Evolutionary conservation across 1,284 basidiomycete species (phyloP).

Genomic region (Malassezia sympodialis): DNA sequence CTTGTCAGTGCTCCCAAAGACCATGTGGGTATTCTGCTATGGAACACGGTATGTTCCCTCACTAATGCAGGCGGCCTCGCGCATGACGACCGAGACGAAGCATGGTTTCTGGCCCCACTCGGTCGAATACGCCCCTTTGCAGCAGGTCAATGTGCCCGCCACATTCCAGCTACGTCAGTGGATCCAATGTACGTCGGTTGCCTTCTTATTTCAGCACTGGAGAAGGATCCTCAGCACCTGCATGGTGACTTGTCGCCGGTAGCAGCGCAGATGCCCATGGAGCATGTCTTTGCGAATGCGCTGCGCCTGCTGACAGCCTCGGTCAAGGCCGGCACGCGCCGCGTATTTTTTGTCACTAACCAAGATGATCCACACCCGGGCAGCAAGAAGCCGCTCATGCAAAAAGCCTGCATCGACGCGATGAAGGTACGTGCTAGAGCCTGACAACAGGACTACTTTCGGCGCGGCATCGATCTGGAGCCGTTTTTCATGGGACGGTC

Average conservation of each 20-base stretch:
- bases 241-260: slow-evolving; percentile 28
- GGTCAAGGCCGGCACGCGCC: slow-evolving; percentile 75
- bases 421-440: slow-evolving; percentile 7
- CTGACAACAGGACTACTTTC: slow-evolving; percentile 51
- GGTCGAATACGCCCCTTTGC: slow-evolving; percentile 56
- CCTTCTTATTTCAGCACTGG: background rate
- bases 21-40: slow-evolving; percentile 76
- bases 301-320: slow-evolving; percentile 56
- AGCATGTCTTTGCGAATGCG: slow-evolving; percentile 57
- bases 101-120: slow-evolving; percentile 36
- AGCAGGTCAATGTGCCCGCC: slow-evolving; percentile 64
- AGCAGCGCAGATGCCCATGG: slow-evolving; percentile 54
- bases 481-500: slow-evolving; percentile 79
- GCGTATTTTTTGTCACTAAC: slow-evolving; percentile 85
- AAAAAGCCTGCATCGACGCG: slow-evolving; percentile 14
- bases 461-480: slow-evolving; percentile 70
- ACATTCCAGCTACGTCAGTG: slow-evolving; percentile 48
- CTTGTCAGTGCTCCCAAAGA: slow-evolving; percentile 77
- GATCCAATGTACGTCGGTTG: slow-evolving; percentile 56
- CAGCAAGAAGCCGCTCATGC: slow-evolving; percentile 1
- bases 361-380: slow-evolving; percentile 59
- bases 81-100: slow-evolving; percentile 8
- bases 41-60: slow-evolving; percentile 65
- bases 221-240: background rate
- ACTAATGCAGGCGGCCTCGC: slow-evolving; percentile 5